Evolutionary conservation across 108 stramenopile species (phyloP).

Genomic region (Pseudonitzschia multistriata): DNA sequence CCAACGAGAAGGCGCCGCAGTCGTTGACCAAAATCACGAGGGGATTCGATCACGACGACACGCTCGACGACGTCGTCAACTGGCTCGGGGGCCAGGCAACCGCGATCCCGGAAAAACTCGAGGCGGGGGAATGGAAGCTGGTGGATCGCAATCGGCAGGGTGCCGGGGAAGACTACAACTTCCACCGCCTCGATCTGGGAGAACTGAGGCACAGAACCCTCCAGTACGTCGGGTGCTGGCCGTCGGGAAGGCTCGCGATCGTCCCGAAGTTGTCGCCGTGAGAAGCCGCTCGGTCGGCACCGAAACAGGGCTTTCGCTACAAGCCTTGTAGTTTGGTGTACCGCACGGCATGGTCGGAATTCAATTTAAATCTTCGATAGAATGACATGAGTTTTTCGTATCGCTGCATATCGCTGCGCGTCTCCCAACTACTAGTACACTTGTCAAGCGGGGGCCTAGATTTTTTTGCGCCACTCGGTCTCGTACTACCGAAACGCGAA

Average conservation of each 20-base stretch:
- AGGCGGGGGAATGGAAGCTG: constrained; percentile 67
- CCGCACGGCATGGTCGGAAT: too few species aligned
- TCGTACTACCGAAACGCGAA: too few species aligned
- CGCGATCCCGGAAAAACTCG: constrained; percentile 52
- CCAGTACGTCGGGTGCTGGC: constrained; percentile 81
- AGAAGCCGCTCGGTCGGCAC: too few species aligned
- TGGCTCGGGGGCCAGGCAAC: constrained; percentile 78
- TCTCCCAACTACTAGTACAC: too few species aligned
- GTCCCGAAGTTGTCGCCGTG: constrained; percentile 33
- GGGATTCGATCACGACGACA: constrained; percentile 84
- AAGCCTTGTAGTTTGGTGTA: too few species aligned
- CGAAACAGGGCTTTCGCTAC: too few species aligned
- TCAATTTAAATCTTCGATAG: too few species aligned
- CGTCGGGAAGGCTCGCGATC: constrained; percentile 71
- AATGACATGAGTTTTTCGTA: too few species aligned
- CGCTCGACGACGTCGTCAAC: constrained; percentile 66
- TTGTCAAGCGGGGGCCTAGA: too few species aligned
- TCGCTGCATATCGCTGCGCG: too few species aligned
- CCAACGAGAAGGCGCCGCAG: neutral
- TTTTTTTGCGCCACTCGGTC: too few species aligned
- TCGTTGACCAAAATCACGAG: constrained; percentile 30
- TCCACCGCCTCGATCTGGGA: constrained; percentile 22
- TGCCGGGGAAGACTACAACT: neutral
- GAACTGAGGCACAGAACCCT: constrained; percentile 51
- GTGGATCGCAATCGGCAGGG: constrained; percentile 65